These are phyloP conservation scores for Boletellus deceptivus DNA, from an alignment of 1,284 basidiomycete species.

Conservation along the genomic window DNA sequence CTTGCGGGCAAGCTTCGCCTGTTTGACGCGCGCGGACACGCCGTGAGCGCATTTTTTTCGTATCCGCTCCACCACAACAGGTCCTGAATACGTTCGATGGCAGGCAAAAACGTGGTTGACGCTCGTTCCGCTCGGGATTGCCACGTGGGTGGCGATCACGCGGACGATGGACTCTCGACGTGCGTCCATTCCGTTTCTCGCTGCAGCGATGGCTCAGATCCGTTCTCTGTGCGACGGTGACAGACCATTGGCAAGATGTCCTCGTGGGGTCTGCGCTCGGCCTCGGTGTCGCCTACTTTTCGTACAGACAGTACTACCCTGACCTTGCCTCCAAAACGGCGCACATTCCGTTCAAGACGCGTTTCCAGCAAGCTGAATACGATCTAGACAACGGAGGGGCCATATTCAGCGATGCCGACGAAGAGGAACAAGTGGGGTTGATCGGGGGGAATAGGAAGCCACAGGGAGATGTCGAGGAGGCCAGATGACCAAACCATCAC, in stretches of 20 bases:
- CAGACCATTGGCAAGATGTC: slow-evolving; percentile 57
- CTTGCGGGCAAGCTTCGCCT: slow-evolving; percentile 74
- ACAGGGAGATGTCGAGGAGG: not conserved
- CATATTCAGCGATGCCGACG: slow-evolving; percentile 8
- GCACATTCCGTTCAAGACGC: slow-evolving; percentile 49
- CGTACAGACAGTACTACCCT: slow-evolving; percentile 48
- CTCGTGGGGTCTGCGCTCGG: slow-evolving; percentile 54
- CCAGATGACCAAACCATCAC: not conserved
- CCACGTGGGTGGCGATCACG: slow-evolving; percentile 65
- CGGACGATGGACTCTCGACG: slow-evolving; percentile 68
- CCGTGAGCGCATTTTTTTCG: slow-evolving; percentile 38
- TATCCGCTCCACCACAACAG: not conserved
- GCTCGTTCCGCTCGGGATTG: slow-evolving; percentile 59
- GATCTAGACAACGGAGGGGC: not conserved
- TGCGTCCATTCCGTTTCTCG: slow-evolving; percentile 30
- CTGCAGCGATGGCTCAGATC: not conserved
- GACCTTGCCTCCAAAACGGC: slow-evolving; percentile 33
- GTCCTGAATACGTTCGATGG: not conserved
- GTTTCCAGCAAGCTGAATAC: slow-evolving; percentile 19
- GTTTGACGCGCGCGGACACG: slow-evolving; percentile 62
- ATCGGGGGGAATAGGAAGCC: slow-evolving; percentile 13
- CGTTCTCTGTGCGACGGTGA: not conserved
- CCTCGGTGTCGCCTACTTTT: slow-evolving; percentile 45
- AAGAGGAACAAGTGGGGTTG: slow-evolving; percentile 39
- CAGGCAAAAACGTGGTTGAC: slow-evolving; percentile 68